A percentile compares a stretch with the other conserved stretches of the same genome.
Conservation (phyloP, 1,284 basidiomycete genomes). For the Lentinula novae-zelandiae region DNA sequence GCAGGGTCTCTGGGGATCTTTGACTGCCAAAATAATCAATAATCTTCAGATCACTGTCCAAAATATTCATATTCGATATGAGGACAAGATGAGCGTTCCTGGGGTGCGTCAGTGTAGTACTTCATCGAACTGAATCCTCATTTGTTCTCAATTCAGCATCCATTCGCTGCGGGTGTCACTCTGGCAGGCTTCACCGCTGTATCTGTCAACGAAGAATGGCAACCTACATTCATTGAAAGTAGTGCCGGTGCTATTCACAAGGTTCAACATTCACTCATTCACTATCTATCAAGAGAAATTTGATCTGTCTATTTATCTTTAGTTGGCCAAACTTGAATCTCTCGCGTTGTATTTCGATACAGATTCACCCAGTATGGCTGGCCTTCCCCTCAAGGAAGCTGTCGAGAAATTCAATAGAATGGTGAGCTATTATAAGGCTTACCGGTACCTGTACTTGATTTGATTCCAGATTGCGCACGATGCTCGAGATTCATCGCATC, state of each 20-base stretch:
- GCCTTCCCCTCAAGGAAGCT: conserved; percentile 64
- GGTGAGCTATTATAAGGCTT: conserved; percentile 36
- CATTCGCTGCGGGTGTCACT: conserved; percentile 92
- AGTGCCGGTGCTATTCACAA: conserved; percentile 90
- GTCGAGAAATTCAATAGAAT: conserved; percentile 77
- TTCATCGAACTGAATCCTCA: neutral
- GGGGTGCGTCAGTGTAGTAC: conserved; percentile 54
- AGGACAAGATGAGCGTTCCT: conserved; percentile 92
- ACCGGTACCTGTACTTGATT: conserved; percentile 7
- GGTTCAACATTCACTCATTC: conserved; percentile 32
- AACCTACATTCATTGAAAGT: conserved; percentile 94
- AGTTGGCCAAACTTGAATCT: conserved; percentile 87
- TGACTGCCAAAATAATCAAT: conserved; percentile 92
- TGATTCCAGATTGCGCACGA: conserved; percentile 61
- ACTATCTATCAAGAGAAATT: neutral
- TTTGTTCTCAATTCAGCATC: conserved; percentile 56
- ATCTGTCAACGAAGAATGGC: conserved; percentile 92
- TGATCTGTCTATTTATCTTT: neutral
- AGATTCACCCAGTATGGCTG: conserved; percentile 81
- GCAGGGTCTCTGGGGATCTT: conserved; percentile 79
- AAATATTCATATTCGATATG: conserved; percentile 95
- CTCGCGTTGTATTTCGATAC: conserved; percentile 97
- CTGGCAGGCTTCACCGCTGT: conserved; percentile 90
- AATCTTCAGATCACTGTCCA: conserved; percentile 96
- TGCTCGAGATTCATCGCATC: conserved; percentile 63